These are phyloP conservation scores for Candida insectorum DNA, from an alignment of 805 yeast genomes.

Conservation along the genomic window DNA sequence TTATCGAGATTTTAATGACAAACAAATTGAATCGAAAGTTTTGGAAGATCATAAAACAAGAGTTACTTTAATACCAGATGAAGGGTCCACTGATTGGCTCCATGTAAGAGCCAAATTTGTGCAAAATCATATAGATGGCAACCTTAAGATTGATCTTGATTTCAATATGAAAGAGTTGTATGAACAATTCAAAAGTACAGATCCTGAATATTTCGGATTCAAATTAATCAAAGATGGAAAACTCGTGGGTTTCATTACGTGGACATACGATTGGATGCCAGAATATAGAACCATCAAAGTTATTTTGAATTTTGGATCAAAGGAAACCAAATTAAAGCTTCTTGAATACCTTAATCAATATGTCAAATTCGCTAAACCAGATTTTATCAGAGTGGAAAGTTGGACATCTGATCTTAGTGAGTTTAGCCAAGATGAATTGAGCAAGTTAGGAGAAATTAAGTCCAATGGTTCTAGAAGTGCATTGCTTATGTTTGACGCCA, in stretches of 20 bases:
- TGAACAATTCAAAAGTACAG: constrained; percentile 18
- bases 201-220: constrained; percentile 33
- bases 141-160: constrained; percentile 1
- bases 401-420: constrained; percentile 32
- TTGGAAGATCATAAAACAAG: constrained; percentile 28
- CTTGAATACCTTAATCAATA: constrained; percentile 9
- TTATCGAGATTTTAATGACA: constrained; percentile 18
- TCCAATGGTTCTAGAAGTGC: constrained; percentile 38
- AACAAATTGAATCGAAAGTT: constrained; percentile 16
- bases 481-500: constrained; percentile 20
- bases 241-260: constrained; percentile 27
- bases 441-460: constrained; percentile 17
- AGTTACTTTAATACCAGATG: constrained; percentile 25
- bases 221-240: constrained; percentile 15
- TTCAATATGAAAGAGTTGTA: constrained; percentile 14
- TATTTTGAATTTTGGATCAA: too few species aligned
- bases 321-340: constrained; percentile 1
- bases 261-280: constrained; percentile 34
- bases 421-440: constrained; percentile 1
- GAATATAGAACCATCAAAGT: constrained; percentile 6
- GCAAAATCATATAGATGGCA: constrained; percentile 18
- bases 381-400: constrained; percentile 19
- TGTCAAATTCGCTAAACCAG: constrained; percentile 1
- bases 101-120: constrained; percentile 37
- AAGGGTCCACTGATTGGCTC: constrained; percentile 37